Evolutionary conservation across 2,329 filamentous ascomycete genomes (phyloP).

Genomic region (Clonostachys byssicola): DNA sequence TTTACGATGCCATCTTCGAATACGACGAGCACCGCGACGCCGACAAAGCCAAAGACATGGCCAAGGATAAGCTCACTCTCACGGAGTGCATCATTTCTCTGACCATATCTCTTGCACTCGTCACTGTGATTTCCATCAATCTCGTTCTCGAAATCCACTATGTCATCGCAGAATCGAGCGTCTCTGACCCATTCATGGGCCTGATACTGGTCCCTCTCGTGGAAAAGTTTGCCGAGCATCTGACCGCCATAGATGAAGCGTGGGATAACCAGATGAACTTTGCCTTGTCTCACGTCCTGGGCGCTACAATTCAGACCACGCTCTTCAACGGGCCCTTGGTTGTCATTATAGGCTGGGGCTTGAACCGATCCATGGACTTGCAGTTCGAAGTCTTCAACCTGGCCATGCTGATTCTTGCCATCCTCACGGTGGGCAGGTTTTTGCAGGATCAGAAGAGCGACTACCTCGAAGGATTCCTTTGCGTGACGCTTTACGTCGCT

Average conservation of each 20-base stretch:
- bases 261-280: constrained; percentile 83
- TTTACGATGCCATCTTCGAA: constrained; percentile 72
- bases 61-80: constrained; percentile 67
- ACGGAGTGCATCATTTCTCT: constrained; percentile 69
- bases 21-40: constrained; percentile 64
- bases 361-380: constrained; percentile 67
- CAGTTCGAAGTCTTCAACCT: constrained; percentile 88
- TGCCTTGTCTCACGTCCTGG: constrained; percentile 79
- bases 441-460: constrained; percentile 85
- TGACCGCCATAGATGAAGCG: constrained; percentile 81
- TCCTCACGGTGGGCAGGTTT: constrained; percentile 85
- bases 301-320: constrained; percentile 84
- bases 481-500: constrained; percentile 62
- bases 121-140: constrained; percentile 69
- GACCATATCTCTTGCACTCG: constrained; percentile 58
- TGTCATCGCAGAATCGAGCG: constrained; percentile 38
- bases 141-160: constrained; percentile 69
- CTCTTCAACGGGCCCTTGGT: constrained; percentile 83
- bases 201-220: constrained; percentile 78
- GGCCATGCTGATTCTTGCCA: constrained; percentile 74
- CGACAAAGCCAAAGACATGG: constrained; percentile 56
- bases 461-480: constrained; percentile 81
- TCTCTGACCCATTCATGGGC: constrained; percentile 55
- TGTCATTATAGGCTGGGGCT: constrained; percentile 79
- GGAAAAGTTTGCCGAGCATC: constrained; percentile 82